Conservation (phyloP, 2,329 filamentous ascomycete genomes). For the Gnomoniopsis smithogilvyi region DNA sequence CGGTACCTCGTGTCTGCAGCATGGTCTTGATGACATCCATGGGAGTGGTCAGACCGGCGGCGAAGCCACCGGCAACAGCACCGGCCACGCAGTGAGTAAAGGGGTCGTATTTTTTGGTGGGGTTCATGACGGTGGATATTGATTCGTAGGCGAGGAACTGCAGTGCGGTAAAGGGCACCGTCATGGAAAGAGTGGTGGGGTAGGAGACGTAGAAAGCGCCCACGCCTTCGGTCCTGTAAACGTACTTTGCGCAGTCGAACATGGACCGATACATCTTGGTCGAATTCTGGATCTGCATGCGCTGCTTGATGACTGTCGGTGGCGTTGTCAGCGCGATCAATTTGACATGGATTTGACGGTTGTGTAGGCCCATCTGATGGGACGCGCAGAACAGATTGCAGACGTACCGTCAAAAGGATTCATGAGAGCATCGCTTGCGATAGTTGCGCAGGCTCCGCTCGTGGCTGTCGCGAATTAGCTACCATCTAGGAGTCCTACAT, state of each 20-base stretch:
- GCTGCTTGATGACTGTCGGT: slow-evolving; percentile 87
- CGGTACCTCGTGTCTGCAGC: slow-evolving; percentile 84
- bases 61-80: slow-evolving; percentile 87
- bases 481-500: background rate
- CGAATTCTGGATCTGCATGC: slow-evolving; percentile 98
- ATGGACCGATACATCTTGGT: slow-evolving; percentile 80
- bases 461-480: slow-evolving; percentile 55
- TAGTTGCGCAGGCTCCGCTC: slow-evolving; percentile 91
- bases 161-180: slow-evolving; percentile 92
- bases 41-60: slow-evolving; percentile 89
- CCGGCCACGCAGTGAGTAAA: slow-evolving; percentile 91
- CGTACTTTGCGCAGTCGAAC: slow-evolving; percentile 78
- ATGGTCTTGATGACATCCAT: slow-evolving; percentile 99
- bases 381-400: background rate
- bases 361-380: background rate
- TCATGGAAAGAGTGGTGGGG: slow-evolving; percentile 97
- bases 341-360: background rate
- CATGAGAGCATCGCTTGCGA: slow-evolving; percentile 97
- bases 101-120: slow-evolving; percentile 80
- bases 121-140: slow-evolving; percentile 90
- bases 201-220: slow-evolving; percentile 97
- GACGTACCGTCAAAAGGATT: slow-evolving; percentile 92
- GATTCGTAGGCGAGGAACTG: slow-evolving; percentile 99
- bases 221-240: slow-evolving; percentile 85
- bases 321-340: slow-evolving; percentile 3